Base-by-base conservation (phyloP, 345 rosid species). In the Lepidium africanum region DNA sequence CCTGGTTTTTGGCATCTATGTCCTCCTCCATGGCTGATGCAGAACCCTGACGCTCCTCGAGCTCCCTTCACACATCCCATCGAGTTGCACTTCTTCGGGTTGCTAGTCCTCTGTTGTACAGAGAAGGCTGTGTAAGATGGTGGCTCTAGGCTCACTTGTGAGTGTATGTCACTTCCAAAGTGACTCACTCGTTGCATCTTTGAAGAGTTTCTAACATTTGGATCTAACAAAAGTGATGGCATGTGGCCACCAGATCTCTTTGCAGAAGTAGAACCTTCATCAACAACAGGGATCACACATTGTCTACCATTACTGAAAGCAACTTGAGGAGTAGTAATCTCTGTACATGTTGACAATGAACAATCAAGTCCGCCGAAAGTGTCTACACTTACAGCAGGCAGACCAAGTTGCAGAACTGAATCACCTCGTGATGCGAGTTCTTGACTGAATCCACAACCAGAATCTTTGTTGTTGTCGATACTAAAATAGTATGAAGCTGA, bases 21-120 rank as follows among this genome's bases (percentile, higher is more conserved):
- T 42, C 98, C 97, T 0, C 98, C 98, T 25, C 96, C 98, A 57
- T 90, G 98, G 53, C 96, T 87, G 17, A 93, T 93, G 72, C 98
- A 90, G 5, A 88, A 85, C 52, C 96, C 98, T 32, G 92, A 80
- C 9, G 91, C 85, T 27, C 97, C 96, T 50, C 97, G 79, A 11
- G 97, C 96, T 68, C 92, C 92, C 79, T 88, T 93, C 19, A 75
- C 65, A 74, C 98, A 93, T 61, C 97, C 93, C 69, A 41, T 60
- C 60, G 82, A 82, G 50, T 76, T 87, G 77, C 96, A 93, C 71
- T 82, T 86, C 83, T 85, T 93, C 3, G 72, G 63, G 73, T 65
- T 86, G 76, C 75, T 59, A 10, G 75, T 68, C 71, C 78, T 82
- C 12, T 75, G 77, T 45, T 62, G 75, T 33, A 11, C 54, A 21